Percentiles rank a stretch among this genome's conserved stretches.
These are phyloP conservation scores for Aaosphaeria pasadenensis DNA, from an alignment of 2,329 filamentous ascomycete species.

Conservation along the genomic window DNA sequence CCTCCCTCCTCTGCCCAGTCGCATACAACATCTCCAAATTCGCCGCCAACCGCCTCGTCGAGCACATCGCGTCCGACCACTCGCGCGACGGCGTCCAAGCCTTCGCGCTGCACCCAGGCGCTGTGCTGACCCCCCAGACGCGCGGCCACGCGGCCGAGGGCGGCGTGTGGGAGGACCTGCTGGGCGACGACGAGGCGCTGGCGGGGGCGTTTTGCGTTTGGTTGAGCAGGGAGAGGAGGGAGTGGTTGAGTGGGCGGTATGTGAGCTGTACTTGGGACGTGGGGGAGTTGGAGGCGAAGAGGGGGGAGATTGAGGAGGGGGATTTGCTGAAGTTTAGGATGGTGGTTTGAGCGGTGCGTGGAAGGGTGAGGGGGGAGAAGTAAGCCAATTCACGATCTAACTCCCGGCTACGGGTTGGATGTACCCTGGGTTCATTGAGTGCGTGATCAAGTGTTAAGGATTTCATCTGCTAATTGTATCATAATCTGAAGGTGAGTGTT, in stretches of 20 bases:
- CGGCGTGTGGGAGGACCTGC: neutral
- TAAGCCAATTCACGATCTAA: too few relatives aligned
- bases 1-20: conserved; percentile 9
- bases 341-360: conserved; percentile 2
- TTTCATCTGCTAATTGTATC: too few relatives aligned
- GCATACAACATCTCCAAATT: conserved; percentile 19
- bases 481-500: too few relatives aligned
- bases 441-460: too few relatives aligned
- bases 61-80: conserved; percentile 14
- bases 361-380: too few relatives aligned
- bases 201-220: conserved; percentile 10
- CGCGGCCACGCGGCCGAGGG: conserved; percentile 1
- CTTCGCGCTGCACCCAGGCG: conserved; percentile 14
- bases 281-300: conserved; percentile 8
- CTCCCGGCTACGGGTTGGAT: too few relatives aligned
- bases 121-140: conserved; percentile 13
- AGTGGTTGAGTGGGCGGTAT: conserved; percentile 12
- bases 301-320: conserved; percentile 6
- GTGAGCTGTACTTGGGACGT: conserved; percentile 10
- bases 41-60: conserved; percentile 14
- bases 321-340: conserved; percentile 10
- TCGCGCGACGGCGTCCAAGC: conserved; percentile 3
- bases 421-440: too few relatives aligned
- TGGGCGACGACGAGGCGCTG: conserved; percentile 8
- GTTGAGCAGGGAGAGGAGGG: conserved; percentile 8